Base-by-base conservation (phyloP, 257 asterid species). In the Craterostigma plantagineum region DNA sequence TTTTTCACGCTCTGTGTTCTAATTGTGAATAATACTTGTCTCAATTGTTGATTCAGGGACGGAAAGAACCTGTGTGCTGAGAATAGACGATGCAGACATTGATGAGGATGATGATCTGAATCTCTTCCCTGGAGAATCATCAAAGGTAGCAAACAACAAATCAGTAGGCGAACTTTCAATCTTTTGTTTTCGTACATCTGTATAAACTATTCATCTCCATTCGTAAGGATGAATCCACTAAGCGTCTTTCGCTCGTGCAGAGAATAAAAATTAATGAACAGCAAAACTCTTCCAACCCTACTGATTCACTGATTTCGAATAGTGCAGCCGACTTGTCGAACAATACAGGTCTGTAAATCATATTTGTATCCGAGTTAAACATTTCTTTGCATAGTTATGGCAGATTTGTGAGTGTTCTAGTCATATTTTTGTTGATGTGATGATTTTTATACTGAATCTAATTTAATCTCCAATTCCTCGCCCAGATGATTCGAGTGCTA, bases 41-140 rank as follows among this genome's bases (percentile, higher is more conserved):
- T 18, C 11, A 9, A 34, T 53, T 8, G 38, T 43, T 33, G 45
- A 13, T 42, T 34, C 48, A 60, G 76, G 64, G 74, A 33, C 16
- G 58, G 50, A 52, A 27, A 40, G 72, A 63, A 51, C 30, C 33
- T 48, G 38, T 69, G 4, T 55, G 34, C 48, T 51, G 61, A 58
- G 82, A 51, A 66, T 73, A 45, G 47, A 56, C 11, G 82, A 69
- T 17, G 68, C 62, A 12, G 72, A 67, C 14, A 13, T 50, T 1
- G 70, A 52, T 18, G 69, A 50, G 7, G 55, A 62, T 6, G 56
- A 49, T 2, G 70, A 59, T 52, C 17, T 18, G 54, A 10, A 52
- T 43, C 59, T 13, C 34, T 13, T 12, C 37, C 16, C 37, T 18
- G 33, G 60, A 49, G 15, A 33, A 18, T 49, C 59, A 23, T 35